A percentile compares a stretch with the other conserved stretches of the same genome.
These are phyloP conservation scores for Aspergillus carbonarius DNA, from an alignment of 2,329 filamentous ascomycete species.

Conservation along the genomic window DNA sequence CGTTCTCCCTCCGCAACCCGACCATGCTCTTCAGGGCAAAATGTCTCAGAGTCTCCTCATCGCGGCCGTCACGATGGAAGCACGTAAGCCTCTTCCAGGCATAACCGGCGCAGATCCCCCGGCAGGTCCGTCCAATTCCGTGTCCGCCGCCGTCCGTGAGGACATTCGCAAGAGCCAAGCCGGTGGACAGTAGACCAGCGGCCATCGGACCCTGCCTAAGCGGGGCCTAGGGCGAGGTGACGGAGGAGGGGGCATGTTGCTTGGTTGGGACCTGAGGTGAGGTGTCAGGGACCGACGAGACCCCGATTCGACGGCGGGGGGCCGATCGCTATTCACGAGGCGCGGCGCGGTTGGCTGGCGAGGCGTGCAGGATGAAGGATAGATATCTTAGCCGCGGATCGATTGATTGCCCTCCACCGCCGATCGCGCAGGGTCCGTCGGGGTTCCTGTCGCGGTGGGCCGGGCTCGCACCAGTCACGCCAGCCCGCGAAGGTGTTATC, in stretches of 20 bases:
- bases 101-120: constrained; percentile 8
- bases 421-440: not conserved
- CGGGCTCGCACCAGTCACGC: not conserved
- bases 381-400: not conserved
- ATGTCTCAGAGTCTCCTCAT: not conserved
- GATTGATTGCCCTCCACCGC: not conserved
- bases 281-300: not conserved
- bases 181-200: not conserved
- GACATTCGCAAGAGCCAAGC: not conserved
- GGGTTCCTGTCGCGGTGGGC: not conserved
- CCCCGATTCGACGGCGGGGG: not conserved
- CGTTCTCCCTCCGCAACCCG: not conserved
- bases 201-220: not conserved
- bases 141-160: not conserved
- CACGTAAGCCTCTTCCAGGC: constrained; percentile 23
- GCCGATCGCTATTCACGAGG: not conserved
- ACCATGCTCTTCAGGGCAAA: not conserved
- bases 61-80: constrained; percentile 4
- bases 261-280: not conserved
- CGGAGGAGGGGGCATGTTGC: not conserved
- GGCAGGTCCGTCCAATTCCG: not conserved
- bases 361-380: not conserved
- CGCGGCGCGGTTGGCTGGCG: not conserved
- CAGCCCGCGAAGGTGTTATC: not conserved
- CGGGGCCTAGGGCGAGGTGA: not conserved